phyloP scores from a whole-genome alignment of 1,284 basidiomycete species.

The Melampsora larici-populina region DNA sequence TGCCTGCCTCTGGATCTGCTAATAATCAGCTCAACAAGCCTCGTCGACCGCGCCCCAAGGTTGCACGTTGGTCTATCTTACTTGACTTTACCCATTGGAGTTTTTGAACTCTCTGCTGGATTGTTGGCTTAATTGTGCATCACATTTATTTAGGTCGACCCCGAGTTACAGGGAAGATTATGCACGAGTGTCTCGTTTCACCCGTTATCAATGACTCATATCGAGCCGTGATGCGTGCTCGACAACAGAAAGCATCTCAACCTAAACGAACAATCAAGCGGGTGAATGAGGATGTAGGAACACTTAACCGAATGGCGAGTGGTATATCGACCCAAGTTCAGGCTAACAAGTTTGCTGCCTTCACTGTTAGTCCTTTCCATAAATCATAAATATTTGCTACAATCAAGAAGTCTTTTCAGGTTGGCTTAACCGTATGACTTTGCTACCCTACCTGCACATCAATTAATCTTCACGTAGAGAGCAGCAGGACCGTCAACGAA shows the following conservation, averaged over 20 bases:
- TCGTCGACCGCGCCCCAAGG: slow-evolving; percentile 44
- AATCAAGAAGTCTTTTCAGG: neutral
- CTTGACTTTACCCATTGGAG: neutral
- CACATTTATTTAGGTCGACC: slow-evolving; percentile 44
- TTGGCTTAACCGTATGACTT: neutral
- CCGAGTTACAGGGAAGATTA: slow-evolving; percentile 50
- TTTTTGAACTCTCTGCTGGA: neutral
- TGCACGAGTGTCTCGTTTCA: slow-evolving; percentile 53
- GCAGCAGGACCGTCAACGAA: slow-evolving; percentile 44
- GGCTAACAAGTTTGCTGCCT: slow-evolving; percentile 47
- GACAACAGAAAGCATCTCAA: slow-evolving; percentile 55
- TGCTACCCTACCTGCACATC: neutral
- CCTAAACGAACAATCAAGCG: slow-evolving; percentile 56
- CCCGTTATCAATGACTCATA: slow-evolving; percentile 55
- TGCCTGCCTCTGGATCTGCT: slow-evolving; percentile 35
- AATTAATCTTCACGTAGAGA: slow-evolving; percentile 43
- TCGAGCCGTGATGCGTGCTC: slow-evolving; percentile 55
- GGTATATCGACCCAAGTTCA: slow-evolving; percentile 46
- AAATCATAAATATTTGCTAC: neutral
- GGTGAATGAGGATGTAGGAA: slow-evolving; percentile 54
- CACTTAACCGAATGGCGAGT: slow-evolving; percentile 53
- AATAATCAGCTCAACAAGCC: slow-evolving; percentile 40
- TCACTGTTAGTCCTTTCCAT: slow-evolving; percentile 46
- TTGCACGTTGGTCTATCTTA: slow-evolving; percentile 43
- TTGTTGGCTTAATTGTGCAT: neutral